Conservation (phyloP, 345 rosid genomes). For the Rubroshorea leprosula region DNA sequence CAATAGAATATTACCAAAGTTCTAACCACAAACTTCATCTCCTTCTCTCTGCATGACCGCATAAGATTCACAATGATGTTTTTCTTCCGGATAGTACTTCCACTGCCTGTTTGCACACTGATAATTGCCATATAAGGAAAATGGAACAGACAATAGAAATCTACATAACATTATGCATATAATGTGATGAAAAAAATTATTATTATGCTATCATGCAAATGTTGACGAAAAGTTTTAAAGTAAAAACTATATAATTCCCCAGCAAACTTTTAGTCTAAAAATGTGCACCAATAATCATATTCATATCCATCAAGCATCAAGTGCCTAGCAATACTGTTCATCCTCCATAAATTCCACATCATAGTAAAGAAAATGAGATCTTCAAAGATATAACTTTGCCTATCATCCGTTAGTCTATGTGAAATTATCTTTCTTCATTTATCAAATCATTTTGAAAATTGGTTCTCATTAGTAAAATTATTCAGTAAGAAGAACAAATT, state of each 20-base stretch:
- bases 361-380: too few species aligned
- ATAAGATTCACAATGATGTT: constrained; percentile 71
- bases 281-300: not conserved
- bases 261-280: not conserved
- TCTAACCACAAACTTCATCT: constrained; percentile 83
- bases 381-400: too few species aligned
- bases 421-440: not conserved
- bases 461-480: not conserved
- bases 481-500: not conserved
- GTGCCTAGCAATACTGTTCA: not conserved
- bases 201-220: too few species aligned
- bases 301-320: constrained; percentile 1
- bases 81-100: constrained; percentile 74
- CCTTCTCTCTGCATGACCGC: constrained; percentile 82
- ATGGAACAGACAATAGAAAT: constrained; percentile 7
- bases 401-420: too few species aligned
- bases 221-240: too few species aligned
- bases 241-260: too few species aligned
- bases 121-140: constrained; percentile 30
- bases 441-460: not conserved
- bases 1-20: constrained; percentile 52
- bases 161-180: not conserved
- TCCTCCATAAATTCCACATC: too few species aligned
- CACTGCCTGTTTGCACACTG: constrained; percentile 82
- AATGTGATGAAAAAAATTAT: not conserved